Conservation (phyloP, 164 flowering plant genomes). For the Tinospora cordifolia region DNA sequence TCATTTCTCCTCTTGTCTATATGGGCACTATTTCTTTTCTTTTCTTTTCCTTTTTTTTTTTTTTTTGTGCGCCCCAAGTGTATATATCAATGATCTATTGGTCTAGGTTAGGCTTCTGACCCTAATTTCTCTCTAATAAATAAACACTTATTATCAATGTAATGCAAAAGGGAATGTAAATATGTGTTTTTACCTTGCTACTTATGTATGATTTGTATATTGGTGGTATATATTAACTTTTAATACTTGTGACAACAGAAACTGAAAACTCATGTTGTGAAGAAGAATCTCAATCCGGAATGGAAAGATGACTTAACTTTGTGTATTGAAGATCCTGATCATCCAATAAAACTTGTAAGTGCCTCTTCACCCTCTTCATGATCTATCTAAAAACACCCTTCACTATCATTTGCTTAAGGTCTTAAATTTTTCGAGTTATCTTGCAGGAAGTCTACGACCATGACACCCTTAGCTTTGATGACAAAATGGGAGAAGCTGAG, state of each 20-base stretch:
- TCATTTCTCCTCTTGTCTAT: too few species aligned
- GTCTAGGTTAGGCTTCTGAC: too few species aligned
- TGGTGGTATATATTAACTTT: neutral
- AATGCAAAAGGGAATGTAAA: too few species aligned
- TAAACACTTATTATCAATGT: too few species aligned
- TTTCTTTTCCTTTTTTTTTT: too few species aligned
- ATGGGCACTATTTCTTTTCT: too few species aligned
- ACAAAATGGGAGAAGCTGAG: constrained; percentile 78
- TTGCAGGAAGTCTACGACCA: constrained; percentile 61
- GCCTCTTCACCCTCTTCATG: neutral
- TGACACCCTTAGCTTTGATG: constrained; percentile 57
- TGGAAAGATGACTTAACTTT: constrained; percentile 89
- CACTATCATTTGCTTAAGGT: neutral
- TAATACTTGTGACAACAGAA: constrained; percentile 43
- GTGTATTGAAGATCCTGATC: constrained; percentile 43
- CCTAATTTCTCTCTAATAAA: too few species aligned
- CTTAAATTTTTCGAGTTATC: neutral
- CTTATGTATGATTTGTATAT: too few species aligned
- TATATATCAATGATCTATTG: too few species aligned
- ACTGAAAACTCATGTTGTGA: constrained; percentile 70
- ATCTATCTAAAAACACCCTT: neutral
- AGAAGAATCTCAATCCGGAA: constrained; percentile 59
- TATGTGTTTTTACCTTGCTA: too few species aligned
- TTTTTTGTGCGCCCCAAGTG: too few species aligned
- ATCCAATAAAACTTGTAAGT: constrained; percentile 58